Evolutionary conservation across 345 rosid genomes (phyloP).

Genomic region (Dovyalis caffra): DNA sequence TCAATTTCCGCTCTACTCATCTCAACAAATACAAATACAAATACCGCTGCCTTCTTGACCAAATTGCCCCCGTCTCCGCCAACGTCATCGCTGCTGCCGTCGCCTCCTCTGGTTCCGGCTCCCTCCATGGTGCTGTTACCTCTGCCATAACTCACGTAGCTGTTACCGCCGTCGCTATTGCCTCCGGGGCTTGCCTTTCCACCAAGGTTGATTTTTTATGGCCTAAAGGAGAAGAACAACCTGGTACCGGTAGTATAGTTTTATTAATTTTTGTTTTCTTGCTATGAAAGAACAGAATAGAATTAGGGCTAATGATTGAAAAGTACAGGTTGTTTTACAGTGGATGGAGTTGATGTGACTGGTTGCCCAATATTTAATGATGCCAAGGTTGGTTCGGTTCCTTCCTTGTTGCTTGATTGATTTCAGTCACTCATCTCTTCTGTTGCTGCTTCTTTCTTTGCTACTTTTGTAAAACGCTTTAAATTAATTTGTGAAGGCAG

Average conservation of each 20-base stretch:
- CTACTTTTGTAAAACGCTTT: conserved; percentile 12
- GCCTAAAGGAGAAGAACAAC: conserved; percentile 67
- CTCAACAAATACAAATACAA: neutral
- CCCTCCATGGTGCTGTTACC: conserved; percentile 54
- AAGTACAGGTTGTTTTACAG: conserved; percentile 43
- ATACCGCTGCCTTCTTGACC: conserved; percentile 29
- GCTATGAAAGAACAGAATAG: too few species aligned
- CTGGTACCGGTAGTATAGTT: too few species aligned
- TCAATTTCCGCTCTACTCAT: conserved; percentile 1
- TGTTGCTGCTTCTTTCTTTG: neutral
- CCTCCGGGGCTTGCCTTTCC: conserved; percentile 79
- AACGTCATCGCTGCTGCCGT: conserved; percentile 42
- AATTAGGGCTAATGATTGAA: too few species aligned
- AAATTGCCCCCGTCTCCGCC: conserved; percentile 30
- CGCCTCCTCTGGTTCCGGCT: conserved; percentile 36
- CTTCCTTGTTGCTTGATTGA: conserved; percentile 21
- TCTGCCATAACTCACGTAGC: conserved; percentile 71
- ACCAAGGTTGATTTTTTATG: conserved; percentile 67
- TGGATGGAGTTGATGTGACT: conserved; percentile 68
- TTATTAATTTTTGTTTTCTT: neutral
- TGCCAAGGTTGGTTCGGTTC: conserved; percentile 48
- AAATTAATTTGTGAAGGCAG: conserved; percentile 56
- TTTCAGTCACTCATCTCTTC: neutral
- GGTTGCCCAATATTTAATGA: conserved; percentile 58
- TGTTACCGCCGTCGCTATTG: conserved; percentile 66